Conservation (phyloP, 73 alveolate species). For the Tetrahymena malaccensis region DNA sequence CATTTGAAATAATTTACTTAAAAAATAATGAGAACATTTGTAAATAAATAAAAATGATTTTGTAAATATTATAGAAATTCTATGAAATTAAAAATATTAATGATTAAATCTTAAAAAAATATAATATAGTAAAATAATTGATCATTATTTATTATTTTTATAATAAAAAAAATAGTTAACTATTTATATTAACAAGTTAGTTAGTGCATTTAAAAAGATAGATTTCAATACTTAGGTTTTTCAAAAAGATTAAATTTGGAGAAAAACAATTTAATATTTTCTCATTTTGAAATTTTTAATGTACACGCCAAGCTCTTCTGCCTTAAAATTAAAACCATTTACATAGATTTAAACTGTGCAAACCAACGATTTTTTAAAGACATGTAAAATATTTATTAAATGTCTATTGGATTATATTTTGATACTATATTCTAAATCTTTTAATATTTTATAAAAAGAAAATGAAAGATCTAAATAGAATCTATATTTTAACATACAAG, state of each 20-base stretch:
- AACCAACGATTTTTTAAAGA: no score
- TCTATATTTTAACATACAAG: not conserved
- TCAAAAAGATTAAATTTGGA: not conserved
- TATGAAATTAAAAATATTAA: no score
- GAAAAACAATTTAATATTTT: not conserved
- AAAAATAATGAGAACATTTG: no score
- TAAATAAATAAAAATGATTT: no score
- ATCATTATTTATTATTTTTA: no score
- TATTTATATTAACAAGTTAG: not conserved
- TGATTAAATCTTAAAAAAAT: no score
- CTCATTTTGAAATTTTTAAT: no score
- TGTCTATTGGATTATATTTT: no score
- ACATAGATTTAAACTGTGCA: not conserved
- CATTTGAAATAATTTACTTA: no score
- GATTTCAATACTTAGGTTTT: not conserved
- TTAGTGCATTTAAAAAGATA: not conserved
- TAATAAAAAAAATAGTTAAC: not conserved
- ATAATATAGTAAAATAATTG: no score
- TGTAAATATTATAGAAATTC: no score
- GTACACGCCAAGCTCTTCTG: not conserved
- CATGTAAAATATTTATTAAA: not conserved
- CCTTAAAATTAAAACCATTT: not conserved
- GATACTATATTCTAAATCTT: not conserved
- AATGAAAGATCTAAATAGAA: not conserved
- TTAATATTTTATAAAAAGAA: not conserved